Conservation (phyloP, 2,329 filamentous ascomycete species). For the Ceratocystis huliohia region DNA sequence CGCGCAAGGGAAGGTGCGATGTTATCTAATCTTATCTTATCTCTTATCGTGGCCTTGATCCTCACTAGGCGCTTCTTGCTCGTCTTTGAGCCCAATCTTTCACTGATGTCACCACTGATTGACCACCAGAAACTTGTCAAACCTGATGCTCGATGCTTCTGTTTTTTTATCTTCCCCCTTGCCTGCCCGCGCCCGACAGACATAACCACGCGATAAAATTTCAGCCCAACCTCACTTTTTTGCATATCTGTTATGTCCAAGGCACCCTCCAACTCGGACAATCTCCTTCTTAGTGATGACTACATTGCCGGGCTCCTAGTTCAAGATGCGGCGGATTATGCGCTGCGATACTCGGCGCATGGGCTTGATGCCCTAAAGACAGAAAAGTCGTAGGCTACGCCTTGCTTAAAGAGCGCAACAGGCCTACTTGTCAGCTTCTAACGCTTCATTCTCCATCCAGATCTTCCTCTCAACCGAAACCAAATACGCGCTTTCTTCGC, state of each 20-base stretch:
- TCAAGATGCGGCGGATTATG: conserved; percentile 63
- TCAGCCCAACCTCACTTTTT: neutral
- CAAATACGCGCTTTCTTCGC: conserved; percentile 79
- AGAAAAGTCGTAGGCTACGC: conserved; percentile 35
- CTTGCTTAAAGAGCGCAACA: too few relatives aligned
- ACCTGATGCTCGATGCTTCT: neutral
- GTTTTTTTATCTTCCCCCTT: neutral
- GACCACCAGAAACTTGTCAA: neutral
- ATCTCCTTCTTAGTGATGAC: conserved; percentile 52
- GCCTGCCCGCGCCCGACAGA: neutral
- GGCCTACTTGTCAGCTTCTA: neutral
- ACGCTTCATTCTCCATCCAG: conserved; percentile 15
- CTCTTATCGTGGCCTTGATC: neutral
- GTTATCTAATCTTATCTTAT: neutral
- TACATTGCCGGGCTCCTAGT: conserved; percentile 70
- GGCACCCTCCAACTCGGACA: conserved; percentile 26
- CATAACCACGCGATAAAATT: neutral
- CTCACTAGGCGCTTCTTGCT: neutral
- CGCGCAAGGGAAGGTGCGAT: conserved; percentile 25
- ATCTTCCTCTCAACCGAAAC: conserved; percentile 46
- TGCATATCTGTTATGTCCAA: neutral
- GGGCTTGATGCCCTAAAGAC: conserved; percentile 53
- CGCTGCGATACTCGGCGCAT: conserved; percentile 59
- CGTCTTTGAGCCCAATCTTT: neutral
- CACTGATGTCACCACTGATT: neutral